Evolutionary conservation across 176 grass and related monocot species (phyloP).

Genomic region (Bothriochloa decipiens): DNA sequence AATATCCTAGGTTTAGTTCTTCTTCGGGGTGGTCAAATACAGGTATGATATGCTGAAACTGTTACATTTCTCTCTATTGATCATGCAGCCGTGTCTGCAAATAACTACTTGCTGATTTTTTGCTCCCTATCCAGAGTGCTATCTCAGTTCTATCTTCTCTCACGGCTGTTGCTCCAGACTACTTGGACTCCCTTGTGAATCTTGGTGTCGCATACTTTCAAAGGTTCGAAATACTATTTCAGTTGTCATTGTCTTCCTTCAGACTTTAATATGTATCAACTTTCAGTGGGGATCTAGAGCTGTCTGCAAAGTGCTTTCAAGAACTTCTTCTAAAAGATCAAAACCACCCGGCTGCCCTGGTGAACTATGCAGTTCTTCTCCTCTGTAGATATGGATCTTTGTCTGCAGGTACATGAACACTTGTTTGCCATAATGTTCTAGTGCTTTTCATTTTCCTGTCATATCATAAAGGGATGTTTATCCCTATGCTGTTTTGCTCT

Average conservation of each 20-base stretch:
- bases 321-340: conserved; percentile 96
- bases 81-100: conserved; percentile 7
- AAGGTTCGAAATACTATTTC: conserved; percentile 61
- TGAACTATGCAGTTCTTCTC: conserved; percentile 88
- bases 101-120: conserved; percentile 40
- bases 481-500: background rate
- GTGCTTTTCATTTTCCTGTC: conserved; percentile 17
- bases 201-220: conserved; percentile 90
- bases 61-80: conserved; percentile 14
- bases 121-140: conserved; percentile 70
- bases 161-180: conserved; percentile 71
- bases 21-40: conserved; percentile 78
- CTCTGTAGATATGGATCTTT: conserved; percentile 88
- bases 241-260: conserved; percentile 26
- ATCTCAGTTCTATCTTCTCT: conserved; percentile 95
- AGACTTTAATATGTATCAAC: conserved; percentile 41
- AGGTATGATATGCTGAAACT: conserved; percentile 53
- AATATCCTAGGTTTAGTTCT: conserved; percentile 92
- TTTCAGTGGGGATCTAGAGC: conserved; percentile 79
- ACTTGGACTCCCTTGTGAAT: conserved; percentile 88
- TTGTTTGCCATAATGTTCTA: conserved; percentile 30
- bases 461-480: conserved; percentile 9
- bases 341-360: conserved; percentile 90
- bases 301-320: conserved; percentile 87
- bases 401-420: conserved; percentile 59